Conservation (phyloP, 306 rosid genomes). For the Malus domestica region ASM211411v1 NC_041802.1:29933501-29934000, state of each 20-base stretch:
- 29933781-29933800: background rate
- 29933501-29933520: conserved; percentile 29
- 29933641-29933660: conserved; percentile 38
- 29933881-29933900: background rate
- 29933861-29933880: conserved; percentile 1
- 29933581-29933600: conserved; percentile 45
- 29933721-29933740: conserved; percentile 10
- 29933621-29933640: conserved; percentile 38
- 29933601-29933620: conserved; percentile 53
- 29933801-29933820: background rate
- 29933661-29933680: conserved; percentile 40
- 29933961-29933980: background rate
- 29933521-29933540: conserved; percentile 47
- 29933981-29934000: conserved; percentile 1
- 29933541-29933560: conserved; percentile 48
- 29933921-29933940: conserved; percentile 10
- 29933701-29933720: conserved; percentile 62
- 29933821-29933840: background rate
- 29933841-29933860: background rate
- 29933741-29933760: conserved; percentile 27
- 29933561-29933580: conserved; percentile 50
- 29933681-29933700: conserved; percentile 62
- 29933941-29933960: conserved; percentile 14
- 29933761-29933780: conserved; percentile 15
- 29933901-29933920: conserved; percentile 3